Conservation (phyloP, 2,329 filamentous ascomycete species). For the Metarhizium sp. region DNA sequence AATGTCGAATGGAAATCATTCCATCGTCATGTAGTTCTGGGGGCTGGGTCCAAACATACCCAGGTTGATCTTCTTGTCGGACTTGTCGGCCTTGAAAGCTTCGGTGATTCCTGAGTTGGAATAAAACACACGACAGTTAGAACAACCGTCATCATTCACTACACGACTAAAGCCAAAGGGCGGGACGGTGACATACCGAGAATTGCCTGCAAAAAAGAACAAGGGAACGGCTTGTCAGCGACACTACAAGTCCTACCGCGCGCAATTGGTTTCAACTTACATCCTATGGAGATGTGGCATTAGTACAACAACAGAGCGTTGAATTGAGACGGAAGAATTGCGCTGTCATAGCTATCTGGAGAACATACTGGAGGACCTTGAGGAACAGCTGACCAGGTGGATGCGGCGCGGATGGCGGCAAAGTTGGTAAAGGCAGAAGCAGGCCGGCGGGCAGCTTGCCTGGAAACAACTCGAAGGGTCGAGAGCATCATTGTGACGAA, state of each 20-base stretch:
- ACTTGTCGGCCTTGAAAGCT: constrained; percentile 95
- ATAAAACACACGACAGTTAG: constrained; percentile 13
- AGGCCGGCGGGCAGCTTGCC: constrained; percentile 35
- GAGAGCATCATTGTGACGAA: constrained; percentile 44
- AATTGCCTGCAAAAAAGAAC: constrained; percentile 49
- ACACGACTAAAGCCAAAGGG: constrained; percentile 1
- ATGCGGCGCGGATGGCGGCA: constrained; percentile 47
- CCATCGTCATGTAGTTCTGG: not conserved
- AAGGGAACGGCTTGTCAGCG: not conserved
- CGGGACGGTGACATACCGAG: constrained; percentile 45
- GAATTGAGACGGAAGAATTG: not conserved
- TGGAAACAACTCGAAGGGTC: constrained; percentile 42
- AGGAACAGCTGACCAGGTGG: constrained; percentile 83
- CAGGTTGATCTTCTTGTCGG: constrained; percentile 95
- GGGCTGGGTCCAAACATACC: constrained; percentile 41
- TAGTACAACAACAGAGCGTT: not conserved
- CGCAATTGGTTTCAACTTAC: constrained; percentile 7
- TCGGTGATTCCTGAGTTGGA: constrained; percentile 69
- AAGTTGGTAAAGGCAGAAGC: constrained; percentile 25
- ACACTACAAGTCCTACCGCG: not conserved
- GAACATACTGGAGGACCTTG: constrained; percentile 87
- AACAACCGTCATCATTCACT: constrained; percentile 1
- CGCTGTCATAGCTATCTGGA: not conserved
- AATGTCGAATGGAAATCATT: not conserved
- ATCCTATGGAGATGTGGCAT: constrained; percentile 5